Conservation (phyloP, 345 rosid species). For the Populus alba region DNA sequence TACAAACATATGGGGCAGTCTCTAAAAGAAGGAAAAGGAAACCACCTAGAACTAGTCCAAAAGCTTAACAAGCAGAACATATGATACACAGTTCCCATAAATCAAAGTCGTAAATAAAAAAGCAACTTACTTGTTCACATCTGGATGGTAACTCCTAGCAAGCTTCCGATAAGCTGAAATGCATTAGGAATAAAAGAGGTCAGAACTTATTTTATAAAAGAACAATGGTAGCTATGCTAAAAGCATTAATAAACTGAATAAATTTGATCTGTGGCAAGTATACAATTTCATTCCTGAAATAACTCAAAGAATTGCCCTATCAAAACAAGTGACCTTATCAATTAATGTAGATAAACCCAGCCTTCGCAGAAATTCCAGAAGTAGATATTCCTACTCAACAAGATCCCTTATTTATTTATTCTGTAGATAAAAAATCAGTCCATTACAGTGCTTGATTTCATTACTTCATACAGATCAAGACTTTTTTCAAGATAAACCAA, state of each 20-base stretch:
- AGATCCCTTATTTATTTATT: neutral
- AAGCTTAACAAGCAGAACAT: neutral
- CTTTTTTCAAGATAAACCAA: neutral
- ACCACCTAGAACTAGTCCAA: neutral
- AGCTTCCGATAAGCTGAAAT: slow-evolving; percentile 92
- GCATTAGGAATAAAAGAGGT: neutral
- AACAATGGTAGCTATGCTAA: neutral
- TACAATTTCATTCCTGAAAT: neutral
- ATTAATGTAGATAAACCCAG: neutral
- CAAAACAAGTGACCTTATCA: neutral
- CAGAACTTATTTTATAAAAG: neutral
- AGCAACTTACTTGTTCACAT: slow-evolving; percentile 85
- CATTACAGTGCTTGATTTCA: neutral
- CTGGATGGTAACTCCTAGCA: slow-evolving; percentile 95
- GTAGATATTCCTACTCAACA: neutral
- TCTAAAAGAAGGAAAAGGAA: neutral
- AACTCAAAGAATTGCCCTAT: neutral
- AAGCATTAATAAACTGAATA: neutral
- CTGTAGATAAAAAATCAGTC: neutral
- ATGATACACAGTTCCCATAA: neutral
- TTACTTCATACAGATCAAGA: neutral
- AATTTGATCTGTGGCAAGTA: neutral
- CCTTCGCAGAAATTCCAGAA: neutral
- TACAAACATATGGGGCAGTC: neutral
- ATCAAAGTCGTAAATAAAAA: neutral